Percentiles rank a stretch among this genome's conserved stretches.
These are phyloP conservation scores for Diplodia seriata DNA, from an alignment of 2,329 filamentous ascomycete species.

Conservation along the genomic window DNA sequence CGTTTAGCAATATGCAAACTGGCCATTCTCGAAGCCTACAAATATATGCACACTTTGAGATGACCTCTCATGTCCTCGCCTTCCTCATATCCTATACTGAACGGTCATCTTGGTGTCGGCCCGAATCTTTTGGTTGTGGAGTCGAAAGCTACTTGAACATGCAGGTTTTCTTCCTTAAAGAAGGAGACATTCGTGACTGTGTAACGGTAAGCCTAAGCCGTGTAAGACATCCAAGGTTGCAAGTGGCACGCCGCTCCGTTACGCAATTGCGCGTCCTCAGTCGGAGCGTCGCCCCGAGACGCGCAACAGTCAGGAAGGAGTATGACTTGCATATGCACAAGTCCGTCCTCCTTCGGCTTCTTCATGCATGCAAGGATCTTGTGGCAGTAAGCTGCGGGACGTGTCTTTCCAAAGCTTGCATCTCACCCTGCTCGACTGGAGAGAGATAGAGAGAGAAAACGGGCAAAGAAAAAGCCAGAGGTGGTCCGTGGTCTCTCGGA, in stretches of 20 bases:
- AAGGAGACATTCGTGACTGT: background rate
- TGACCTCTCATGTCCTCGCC: no score
- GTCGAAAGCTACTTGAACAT: background rate
- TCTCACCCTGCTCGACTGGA: background rate
- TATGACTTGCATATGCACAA: background rate
- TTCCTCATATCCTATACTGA: no score
- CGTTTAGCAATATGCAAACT: no score
- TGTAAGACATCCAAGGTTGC: background rate
- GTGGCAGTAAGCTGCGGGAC: background rate
- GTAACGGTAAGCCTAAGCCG: background rate
- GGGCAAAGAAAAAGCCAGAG: background rate
- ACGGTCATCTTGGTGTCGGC: background rate
- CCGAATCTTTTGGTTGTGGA: background rate
- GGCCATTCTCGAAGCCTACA: no score
- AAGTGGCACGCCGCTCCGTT: background rate
- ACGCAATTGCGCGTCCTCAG: background rate
- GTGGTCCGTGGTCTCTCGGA: background rate
- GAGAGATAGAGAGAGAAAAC: background rate
- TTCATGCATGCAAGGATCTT: background rate
- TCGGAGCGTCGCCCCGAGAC: background rate
- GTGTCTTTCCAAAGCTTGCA: background rate
- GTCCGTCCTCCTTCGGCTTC: background rate
- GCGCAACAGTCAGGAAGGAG: background rate
- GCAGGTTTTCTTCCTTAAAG: background rate
- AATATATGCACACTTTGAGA: no score